phyloP scores from a whole-genome alignment of 306 rosid species.

The Alnus rubra region DNA sequence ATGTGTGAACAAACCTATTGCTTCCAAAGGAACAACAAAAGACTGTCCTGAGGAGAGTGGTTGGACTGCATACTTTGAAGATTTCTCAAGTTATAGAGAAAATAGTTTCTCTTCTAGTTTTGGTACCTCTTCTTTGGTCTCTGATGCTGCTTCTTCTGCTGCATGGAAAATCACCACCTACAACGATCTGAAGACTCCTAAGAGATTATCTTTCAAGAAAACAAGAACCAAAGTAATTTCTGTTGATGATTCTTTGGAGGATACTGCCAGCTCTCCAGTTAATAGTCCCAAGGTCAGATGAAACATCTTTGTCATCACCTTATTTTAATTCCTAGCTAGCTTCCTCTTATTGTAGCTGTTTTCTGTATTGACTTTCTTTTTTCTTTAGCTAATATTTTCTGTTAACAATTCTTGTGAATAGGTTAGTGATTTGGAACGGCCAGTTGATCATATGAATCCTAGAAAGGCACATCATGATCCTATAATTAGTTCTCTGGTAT shows the following conservation, averaged over 20 bases:
- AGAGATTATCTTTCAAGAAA: conserved; percentile 56
- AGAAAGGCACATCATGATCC: conserved; percentile 48
- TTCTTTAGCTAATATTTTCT: not conserved
- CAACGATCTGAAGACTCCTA: conserved; percentile 29
- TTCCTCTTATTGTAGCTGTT: not conserved
- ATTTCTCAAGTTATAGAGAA: conserved; percentile 45
- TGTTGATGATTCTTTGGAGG: conserved; percentile 74
- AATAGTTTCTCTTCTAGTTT: conserved; percentile 37
- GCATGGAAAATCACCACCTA: conserved; percentile 62
- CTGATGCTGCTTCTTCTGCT: conserved; percentile 88
- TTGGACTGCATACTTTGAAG: conserved; percentile 89
- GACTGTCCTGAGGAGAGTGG: conserved; percentile 66
- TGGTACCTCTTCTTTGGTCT: conserved; percentile 65
- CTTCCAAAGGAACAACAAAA: conserved; percentile 17
- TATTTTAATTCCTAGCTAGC: too few relatives aligned
- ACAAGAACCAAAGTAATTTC: conserved; percentile 49
- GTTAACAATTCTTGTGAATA: conserved; percentile 18
- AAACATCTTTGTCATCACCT: not conserved
- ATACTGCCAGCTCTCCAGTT: conserved; percentile 90
- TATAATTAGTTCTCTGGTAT: conserved; percentile 59
- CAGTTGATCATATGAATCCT: conserved; percentile 36
- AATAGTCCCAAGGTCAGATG: conserved; percentile 83
- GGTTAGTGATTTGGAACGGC: conserved; percentile 54
- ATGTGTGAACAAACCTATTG: conserved; percentile 36
- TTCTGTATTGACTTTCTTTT: not conserved